A percentile compares a stretch with the other conserved stretches of the same genome.
These are phyloP conservation scores for maize (Zea mays) DNA, from an alignment of 176 grass and related monocot species.

Conservation along the genomic window DNA sequence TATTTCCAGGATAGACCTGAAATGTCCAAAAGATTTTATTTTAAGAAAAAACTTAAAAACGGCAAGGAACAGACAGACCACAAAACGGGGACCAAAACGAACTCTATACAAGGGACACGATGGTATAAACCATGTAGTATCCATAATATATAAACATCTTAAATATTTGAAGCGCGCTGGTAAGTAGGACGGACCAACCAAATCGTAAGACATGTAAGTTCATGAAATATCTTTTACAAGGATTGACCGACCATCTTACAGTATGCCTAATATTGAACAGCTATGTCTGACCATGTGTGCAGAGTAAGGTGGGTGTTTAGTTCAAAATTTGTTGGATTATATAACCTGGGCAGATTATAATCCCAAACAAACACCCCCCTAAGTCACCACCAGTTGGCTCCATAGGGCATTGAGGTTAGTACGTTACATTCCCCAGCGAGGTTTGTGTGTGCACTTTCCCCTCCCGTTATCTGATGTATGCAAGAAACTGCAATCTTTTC, in stretches of 20 bases:
- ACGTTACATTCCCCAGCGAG: neutral
- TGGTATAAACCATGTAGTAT: neutral
- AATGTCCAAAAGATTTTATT: constrained; percentile 9
- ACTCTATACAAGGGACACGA: neutral
- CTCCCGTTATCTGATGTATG: neutral
- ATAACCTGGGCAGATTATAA: too few species aligned
- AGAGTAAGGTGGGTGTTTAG: neutral
- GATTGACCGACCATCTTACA: neutral
- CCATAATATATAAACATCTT: neutral
- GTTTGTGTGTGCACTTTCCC: neutral
- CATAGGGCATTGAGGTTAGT: neutral
- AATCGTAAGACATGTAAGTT: neutral
- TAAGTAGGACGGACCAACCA: neutral
- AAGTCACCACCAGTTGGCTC: neutral
- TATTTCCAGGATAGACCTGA: constrained; percentile 97
- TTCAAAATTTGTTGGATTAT: too few species aligned
- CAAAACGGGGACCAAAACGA: neutral
- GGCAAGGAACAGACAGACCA: neutral
- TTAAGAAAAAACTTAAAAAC: constrained; percentile 6
- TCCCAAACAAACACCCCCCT: too few species aligned
- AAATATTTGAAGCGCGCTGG: neutral
- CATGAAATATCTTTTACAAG: neutral
- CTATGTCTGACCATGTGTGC: neutral
- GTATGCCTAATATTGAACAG: neutral
- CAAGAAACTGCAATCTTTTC: neutral